Evolutionary conservation across 108 stramenopile genomes (phyloP), one percentile per base, ranked within the genome.

Genomic region (Asterionellopsis glacialis): DNA sequence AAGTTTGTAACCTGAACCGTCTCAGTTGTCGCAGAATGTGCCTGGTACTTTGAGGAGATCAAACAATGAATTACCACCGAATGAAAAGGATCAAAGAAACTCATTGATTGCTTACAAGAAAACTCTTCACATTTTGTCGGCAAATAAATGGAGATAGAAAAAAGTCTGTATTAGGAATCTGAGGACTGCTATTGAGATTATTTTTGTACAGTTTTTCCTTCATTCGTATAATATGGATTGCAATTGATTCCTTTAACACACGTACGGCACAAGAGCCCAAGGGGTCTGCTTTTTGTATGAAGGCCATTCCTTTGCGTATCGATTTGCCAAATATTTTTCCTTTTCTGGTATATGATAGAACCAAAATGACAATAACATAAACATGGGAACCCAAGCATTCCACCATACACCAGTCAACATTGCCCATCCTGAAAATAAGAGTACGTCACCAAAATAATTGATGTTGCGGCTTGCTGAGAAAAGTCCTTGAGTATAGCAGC

Each of bases 381-480:
- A 13, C 1, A 42, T n/a, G 2, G 63, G 63, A 19, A 40, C 55
- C 63, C 63, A 64, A 11, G 41, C 18, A 55, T 56, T 64, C 53
- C 38, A 41, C 63, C 39, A 55, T 21, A 23, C 41, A 9, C 54
- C 53, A n/a, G 63, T 51, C 15, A 28, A 39, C 19, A 54, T 9
- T 9, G 63, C 63, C 63, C 63, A 64, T 11, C 54, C 53, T 12
- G 63, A 22, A 22, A 55, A 64, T 33, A 64, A 33, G 21, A 64
- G 9, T 1, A 42, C 26, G 38, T 64, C 55, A 25, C 63, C 63
- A 56, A 64, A 64, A 28, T 64, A 64, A 42, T 64, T 64, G n/a
- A 64, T 64, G 23, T 64, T 64, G 16, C 63, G 53, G n/a, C 54
- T 55, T 39, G 15, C 55, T 11, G 55, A 54, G 55, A 64, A 64